Base-by-base conservation (phyloP, 805 yeast species). In the Hermanozyma aechmeae region DNA sequence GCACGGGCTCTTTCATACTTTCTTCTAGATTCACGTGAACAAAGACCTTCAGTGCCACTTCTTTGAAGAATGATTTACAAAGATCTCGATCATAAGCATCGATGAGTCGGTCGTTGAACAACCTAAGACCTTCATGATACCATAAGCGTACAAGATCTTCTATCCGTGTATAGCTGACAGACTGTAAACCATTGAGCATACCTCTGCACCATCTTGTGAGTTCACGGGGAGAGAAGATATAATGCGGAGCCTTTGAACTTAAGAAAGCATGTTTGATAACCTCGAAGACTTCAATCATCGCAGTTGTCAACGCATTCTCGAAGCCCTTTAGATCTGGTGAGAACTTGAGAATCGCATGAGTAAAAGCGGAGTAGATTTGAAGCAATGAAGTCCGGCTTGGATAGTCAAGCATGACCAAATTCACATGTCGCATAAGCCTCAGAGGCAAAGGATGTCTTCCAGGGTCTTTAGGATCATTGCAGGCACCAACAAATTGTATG, bases 401-500 rank as follows among this genome's bases (percentile, higher is more conserved):
- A 45, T 87, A 79, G 37, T 79, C 94, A 4, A 87, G 80, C 71
- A 74, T 70, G 0, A 89, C 39, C 5, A 84, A 59, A 1, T 79
- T 54, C 3, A 72, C 61, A 42, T 78, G 87, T 5, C 93, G 62
- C 26, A 81, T 51, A 40, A 87, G 78, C 24, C 96, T 56, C 7
- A 58, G 45, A 1, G 75, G 58, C 14, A 89, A 46, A 3, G 47
- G 48, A 8, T 67, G 58, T 35, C 97, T 65, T 0, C 96, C 95
- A 3, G 75, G 71, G 51, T 82, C 93, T 1, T 76, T 65, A 0
- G 95, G 78, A 1, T 96, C 92, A 45, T 89, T 89, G 50, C 97
- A 89, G 0, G 97, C 96, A 6, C 93, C 96, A n/a, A 86, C 92
- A 55, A 89, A 66, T 45, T 81, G 93, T 16, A 89, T 62, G 26